phyloP scores from a whole-genome alignment of 176 grass and related monocot genomes.

The Elaeis guineensis region DNA sequence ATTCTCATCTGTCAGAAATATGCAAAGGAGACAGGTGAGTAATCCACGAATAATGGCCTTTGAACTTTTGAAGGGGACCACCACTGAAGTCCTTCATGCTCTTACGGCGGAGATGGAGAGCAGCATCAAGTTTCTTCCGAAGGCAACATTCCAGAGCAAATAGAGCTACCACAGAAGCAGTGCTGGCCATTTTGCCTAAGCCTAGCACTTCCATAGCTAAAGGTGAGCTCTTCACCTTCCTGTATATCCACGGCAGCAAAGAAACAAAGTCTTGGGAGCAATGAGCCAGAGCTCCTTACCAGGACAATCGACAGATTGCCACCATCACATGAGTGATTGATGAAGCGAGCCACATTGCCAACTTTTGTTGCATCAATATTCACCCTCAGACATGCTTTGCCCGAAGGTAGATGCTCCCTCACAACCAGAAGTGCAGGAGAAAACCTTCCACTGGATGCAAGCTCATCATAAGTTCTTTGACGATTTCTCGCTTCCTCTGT shows the following conservation, averaged over 20 bases:
- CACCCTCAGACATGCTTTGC: constrained; percentile 66
- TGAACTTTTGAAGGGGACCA: no score
- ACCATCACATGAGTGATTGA: constrained; percentile 93
- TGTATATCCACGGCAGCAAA: constrained; percentile 48
- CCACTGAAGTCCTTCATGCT: no score
- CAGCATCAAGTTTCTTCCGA: constrained; percentile 66
- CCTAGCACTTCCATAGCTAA: constrained; percentile 55
- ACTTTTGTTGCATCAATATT: constrained; percentile 82
- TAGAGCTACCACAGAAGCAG: constrained; percentile 57
- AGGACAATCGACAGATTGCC: constrained; percentile 70
- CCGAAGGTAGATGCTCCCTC: constrained; percentile 82
- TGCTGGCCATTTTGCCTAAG: constrained; percentile 30
- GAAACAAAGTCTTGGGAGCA: constrained; percentile 84
- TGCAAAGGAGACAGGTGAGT: no score
- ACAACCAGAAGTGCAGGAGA: constrained; percentile 62
- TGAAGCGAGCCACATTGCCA: constrained; percentile 70
- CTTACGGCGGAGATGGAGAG: no score
- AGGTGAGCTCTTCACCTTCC: constrained; percentile 62
- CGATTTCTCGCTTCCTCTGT: constrained; percentile 56
- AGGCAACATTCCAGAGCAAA: constrained; percentile 58
- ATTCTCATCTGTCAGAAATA: no score
- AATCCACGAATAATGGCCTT: no score
- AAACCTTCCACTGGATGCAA: constrained; percentile 43
- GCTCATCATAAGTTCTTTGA: constrained; percentile 56
- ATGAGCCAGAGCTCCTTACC: constrained; percentile 51